A percentile compares a stretch with the other conserved stretches of the same genome.
These are phyloP conservation scores for Lenzites betulinus DNA, from an alignment of 768 basidiomycete species.

Conservation along the genomic window DNA sequence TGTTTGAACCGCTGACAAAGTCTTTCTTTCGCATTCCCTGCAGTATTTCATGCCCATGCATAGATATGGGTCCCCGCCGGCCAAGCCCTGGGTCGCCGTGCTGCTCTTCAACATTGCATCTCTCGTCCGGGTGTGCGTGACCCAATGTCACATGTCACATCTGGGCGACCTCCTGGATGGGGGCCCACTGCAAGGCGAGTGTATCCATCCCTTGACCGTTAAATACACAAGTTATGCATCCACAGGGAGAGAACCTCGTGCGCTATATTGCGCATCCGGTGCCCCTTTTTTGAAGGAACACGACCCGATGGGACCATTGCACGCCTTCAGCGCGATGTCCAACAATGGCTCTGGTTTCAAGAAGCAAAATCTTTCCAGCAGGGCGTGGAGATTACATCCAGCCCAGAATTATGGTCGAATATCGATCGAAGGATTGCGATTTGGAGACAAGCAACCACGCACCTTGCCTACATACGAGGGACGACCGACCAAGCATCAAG, in stretches of 20 bases:
- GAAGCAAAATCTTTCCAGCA: no score
- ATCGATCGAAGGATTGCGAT: no score
- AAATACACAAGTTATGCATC: not conserved
- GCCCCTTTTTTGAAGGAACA: not conserved
- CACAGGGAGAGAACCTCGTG: not conserved
- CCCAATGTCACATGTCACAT: not conserved
- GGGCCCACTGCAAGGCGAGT: not conserved
- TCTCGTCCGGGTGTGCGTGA: not conserved
- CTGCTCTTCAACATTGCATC: not conserved
- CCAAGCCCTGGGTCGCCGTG: not conserved
- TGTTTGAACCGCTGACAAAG: no score
- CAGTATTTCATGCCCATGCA: not conserved
- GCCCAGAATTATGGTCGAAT: no score
- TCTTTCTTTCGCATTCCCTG: not conserved
- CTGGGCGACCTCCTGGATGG: not conserved
- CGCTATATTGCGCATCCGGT: not conserved
- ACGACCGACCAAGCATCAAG: no score
- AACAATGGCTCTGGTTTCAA: not conserved
- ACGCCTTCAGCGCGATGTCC: not conserved
- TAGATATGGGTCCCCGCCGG: not conserved
- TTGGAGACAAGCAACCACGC: no score
- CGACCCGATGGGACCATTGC: not conserved
- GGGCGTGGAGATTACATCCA: no score
- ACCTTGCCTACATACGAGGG: no score
- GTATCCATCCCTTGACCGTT: not conserved